A percentile compares a stretch with the other conserved stretches of the same genome.
These are phyloP conservation scores for Lecanicillium sp. DNA, from an alignment of 2,329 filamentous ascomycete genomes.

Conservation along the genomic window DNA sequence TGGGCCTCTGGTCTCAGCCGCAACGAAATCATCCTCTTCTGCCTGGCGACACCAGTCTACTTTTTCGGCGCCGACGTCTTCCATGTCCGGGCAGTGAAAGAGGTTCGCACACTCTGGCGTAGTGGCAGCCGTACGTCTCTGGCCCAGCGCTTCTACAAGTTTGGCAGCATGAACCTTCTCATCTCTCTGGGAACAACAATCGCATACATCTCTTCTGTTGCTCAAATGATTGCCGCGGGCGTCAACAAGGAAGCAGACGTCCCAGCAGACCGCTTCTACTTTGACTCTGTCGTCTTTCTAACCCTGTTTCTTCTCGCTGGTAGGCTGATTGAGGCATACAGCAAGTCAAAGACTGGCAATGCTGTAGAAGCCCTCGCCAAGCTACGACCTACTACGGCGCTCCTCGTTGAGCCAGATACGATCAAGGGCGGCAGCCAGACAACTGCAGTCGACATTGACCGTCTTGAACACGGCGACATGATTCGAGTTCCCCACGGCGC, in stretches of 20 bases:
- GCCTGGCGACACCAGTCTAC: slow-evolving; percentile 79
- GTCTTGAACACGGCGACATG: slow-evolving; percentile 65
- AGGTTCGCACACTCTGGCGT: slow-evolving; percentile 70
- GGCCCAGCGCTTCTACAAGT: slow-evolving; percentile 73
- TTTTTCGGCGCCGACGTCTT: slow-evolving; percentile 82
- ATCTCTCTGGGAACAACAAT: slow-evolving; percentile 84
- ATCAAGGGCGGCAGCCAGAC: slow-evolving; percentile 27
- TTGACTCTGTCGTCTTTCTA: slow-evolving; percentile 87
- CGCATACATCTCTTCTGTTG: slow-evolving; percentile 76
- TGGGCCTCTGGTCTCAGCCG: slow-evolving; percentile 67
- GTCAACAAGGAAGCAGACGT: slow-evolving; percentile 30
- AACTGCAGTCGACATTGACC: slow-evolving; percentile 47
- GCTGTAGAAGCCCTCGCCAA: slow-evolving; percentile 74
- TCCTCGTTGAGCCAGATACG: slow-evolving; percentile 49
- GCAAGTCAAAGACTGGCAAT: slow-evolving; percentile 82
- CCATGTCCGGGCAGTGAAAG: slow-evolving; percentile 70
- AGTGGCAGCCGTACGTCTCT: slow-evolving; percentile 65
- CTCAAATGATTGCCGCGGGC: slow-evolving; percentile 60
- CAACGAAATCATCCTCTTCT: slow-evolving; percentile 70
- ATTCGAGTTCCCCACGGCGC: slow-evolving; percentile 71
- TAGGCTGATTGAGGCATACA: slow-evolving; percentile 77
- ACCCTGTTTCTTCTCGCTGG: slow-evolving; percentile 77
- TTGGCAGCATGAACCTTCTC: slow-evolving; percentile 93
- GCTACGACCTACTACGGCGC: slow-evolving; percentile 67
- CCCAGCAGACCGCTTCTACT: slow-evolving; percentile 57